Conservation (phyloP, 805 yeast genomes). For the Ogataea methanolica region DNA sequence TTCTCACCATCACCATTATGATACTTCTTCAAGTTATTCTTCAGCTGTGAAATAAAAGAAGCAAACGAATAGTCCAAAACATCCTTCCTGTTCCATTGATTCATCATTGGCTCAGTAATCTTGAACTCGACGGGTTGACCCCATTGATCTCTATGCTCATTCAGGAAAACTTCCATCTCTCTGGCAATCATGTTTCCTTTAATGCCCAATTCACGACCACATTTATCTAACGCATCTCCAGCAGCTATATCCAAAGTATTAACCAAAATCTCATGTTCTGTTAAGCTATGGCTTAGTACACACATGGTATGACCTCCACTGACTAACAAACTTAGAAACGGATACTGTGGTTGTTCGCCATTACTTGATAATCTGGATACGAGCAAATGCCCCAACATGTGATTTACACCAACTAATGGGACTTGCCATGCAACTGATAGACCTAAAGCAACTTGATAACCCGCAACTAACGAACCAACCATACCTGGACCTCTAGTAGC, state of each 20-base stretch:
- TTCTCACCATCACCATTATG: constrained; percentile 10
- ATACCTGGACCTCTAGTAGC: constrained; percentile 97
- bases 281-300: constrained; percentile 56
- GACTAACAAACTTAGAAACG: constrained; percentile 71
- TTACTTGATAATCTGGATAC: constrained; percentile 50
- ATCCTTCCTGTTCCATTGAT: constrained; percentile 41
- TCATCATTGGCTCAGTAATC: constrained; percentile 47
- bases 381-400: constrained; percentile 90
- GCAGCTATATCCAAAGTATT: constrained; percentile 84
- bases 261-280: constrained; percentile 67
- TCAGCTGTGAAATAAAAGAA: constrained; percentile 41
- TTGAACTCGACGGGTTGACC: constrained; percentile 23
- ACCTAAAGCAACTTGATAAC: constrained; percentile 83
- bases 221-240: constrained; percentile 91
- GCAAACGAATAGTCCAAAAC: constrained; percentile 68
- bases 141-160: constrained; percentile 29
- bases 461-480: constrained; percentile 82
- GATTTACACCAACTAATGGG: constrained; percentile 89
- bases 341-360: constrained; percentile 46
- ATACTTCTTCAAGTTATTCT: constrained; percentile 23
- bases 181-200: constrained; percentile 82
- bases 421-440: constrained; percentile 68
- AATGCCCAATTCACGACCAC: constrained; percentile 81
- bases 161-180: constrained; percentile 61
- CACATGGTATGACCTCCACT: constrained; percentile 96